Evolutionary conservation across 2,329 filamentous ascomycete genomes (phyloP), one percentile per base, ranked within the genome.

Genomic region (Colletotrichum paranaense): DNA sequence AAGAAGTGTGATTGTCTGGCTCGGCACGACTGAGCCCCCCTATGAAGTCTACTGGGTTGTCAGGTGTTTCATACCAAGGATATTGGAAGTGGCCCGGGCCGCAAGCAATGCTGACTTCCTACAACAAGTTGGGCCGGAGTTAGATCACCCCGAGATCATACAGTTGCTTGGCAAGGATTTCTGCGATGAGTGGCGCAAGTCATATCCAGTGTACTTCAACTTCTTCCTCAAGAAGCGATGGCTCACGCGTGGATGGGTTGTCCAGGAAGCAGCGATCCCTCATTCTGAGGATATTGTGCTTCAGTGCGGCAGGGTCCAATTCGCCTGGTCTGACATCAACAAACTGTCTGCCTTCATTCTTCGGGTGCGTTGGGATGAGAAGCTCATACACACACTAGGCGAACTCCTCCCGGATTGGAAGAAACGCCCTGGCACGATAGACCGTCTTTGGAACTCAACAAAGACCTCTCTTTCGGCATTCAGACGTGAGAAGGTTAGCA

Each of bases 231-330:
- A 53, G 28, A 71, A 75, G 30, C 32, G 70, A 16, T 77, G 75
- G 68, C 75, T 74, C 6, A 75, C 74, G 11, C 75, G 76, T n/a
- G 76, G 75, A 3, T 77, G 76, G 76, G 76, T 75, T 19, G 74
- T 77, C 9, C 75, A 76, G 28, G 76, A 77, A 32, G 72, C 74
- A n/a, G 74, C 73, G 24, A 55, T 76, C 4, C 75, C 74, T 4
- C 53, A 59, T 52, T 73, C 57, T 30, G 74, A 26, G 1, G n/a
- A 32, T 9, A 67, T 71, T 1, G n/a, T 71, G 3, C 11, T 71
- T 16, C 35, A 46, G 11, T 71, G 67, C 26, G 70, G 70, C 16
- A 24, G 14, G 1, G 22, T n/a, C 4, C 67, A 38, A 3, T 66
- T 73, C 32, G 60, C 53, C 9, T 73, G 70, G 70, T 53, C 42